Evolutionary conservation across 306 rosid species (phyloP).

Genomic region (Gastrolobium bilobum): DNA sequence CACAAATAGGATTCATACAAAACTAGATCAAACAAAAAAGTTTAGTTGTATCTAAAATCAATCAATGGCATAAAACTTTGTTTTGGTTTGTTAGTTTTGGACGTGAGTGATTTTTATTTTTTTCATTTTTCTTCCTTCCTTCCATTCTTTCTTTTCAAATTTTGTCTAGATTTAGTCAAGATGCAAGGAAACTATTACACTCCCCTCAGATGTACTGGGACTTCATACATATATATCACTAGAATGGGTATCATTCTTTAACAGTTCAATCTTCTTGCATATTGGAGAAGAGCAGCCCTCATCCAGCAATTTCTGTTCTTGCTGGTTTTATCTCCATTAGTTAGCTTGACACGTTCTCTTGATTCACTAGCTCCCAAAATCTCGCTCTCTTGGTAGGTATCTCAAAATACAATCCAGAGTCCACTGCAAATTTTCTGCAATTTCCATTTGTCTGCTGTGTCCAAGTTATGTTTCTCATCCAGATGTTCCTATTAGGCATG

Average conservation of each 20-base stretch:
- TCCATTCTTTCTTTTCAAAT: constrained; percentile 5
- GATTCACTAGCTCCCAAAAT: constrained; percentile 9
- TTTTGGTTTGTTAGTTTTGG: constrained; percentile 21
- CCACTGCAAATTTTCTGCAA: neutral
- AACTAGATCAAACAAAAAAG: constrained; percentile 11
- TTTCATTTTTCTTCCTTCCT: neutral
- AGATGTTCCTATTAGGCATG: neutral
- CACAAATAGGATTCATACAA: constrained; percentile 20
- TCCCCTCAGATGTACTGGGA: neutral
- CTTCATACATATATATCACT: neutral
- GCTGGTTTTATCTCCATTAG: constrained; percentile 5
- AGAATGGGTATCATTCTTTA: neutral
- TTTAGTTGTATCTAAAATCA: neutral
- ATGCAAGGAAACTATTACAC: neutral
- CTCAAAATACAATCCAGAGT: neutral
- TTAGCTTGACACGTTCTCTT: neutral
- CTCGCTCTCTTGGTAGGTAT: neutral
- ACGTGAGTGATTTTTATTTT: neutral
- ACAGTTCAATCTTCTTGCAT: neutral
- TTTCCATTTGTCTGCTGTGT: neutral
- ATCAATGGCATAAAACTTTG: constrained; percentile 7
- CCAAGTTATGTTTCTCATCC: neutral
- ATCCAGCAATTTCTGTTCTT: neutral
- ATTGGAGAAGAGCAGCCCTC: constrained; percentile 5
- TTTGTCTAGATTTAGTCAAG: constrained; percentile 7